Evolutionary conservation across 495 filamentous ascomycete genomes (phyloP).

Genomic region (Cudoniella acicularis): DNA sequence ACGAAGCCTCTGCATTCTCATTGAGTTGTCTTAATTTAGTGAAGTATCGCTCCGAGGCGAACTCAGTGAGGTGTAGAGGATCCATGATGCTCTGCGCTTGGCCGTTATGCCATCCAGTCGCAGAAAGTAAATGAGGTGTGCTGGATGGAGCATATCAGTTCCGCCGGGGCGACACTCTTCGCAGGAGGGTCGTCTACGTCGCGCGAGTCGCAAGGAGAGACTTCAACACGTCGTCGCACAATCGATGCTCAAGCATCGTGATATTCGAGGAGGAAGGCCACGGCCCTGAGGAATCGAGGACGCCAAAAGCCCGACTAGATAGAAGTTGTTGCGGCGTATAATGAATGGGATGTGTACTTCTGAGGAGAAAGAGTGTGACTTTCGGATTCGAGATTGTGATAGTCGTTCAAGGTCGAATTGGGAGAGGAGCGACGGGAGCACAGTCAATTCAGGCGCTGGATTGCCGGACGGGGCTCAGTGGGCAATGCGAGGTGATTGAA

Average conservation of each 20-base stretch:
- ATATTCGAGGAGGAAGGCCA: constrained; percentile 11
- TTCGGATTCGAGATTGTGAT: not conserved
- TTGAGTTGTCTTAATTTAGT: constrained; percentile 38
- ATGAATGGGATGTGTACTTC: not conserved
- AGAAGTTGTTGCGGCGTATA: not conserved
- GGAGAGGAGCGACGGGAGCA: not conserved
- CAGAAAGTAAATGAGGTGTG: constrained; percentile 11
- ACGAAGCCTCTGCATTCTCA: constrained; percentile 17
- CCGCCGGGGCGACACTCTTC: constrained; percentile 14
- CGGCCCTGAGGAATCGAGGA: not conserved
- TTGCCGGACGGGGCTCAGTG: not conserved
- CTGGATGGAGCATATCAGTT: constrained; percentile 25
- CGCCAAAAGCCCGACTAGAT: not conserved
- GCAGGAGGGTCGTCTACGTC: constrained; percentile 32
- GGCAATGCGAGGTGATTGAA: not conserved
- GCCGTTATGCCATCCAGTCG: constrained; percentile 27
- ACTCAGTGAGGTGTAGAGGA: constrained; percentile 51
- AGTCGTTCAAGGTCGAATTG: not conserved
- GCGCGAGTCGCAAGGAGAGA: constrained; percentile 28
- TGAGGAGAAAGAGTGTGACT: not conserved
- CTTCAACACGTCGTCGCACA: constrained; percentile 29
- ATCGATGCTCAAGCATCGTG: constrained; percentile 46
- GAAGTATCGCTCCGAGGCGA: constrained; percentile 53
- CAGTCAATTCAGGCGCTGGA: not conserved
- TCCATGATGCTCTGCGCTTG: constrained; percentile 42